Conservation (phyloP, 768 basidiomycete genomes). For the Leccinum boreale region DNA sequence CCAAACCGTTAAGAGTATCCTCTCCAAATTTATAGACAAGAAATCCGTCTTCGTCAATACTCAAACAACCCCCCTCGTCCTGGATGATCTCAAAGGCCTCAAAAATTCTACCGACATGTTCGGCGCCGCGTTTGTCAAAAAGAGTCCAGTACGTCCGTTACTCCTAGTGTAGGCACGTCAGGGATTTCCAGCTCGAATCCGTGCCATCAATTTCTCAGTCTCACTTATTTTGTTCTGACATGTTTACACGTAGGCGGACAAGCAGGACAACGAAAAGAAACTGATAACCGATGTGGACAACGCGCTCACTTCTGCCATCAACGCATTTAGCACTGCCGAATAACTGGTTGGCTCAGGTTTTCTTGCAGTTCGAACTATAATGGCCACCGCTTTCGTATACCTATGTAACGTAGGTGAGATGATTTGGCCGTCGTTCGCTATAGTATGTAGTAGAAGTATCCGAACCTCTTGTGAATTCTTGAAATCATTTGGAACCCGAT, state of each 20-base stretch:
- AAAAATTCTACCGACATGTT: background rate
- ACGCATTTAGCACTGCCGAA: background rate
- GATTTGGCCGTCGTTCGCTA: background rate
- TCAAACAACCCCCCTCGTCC: accelerated
- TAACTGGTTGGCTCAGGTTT: background rate
- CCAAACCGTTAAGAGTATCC: background rate
- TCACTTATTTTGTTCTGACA: background rate
- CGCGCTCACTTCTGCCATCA: background rate
- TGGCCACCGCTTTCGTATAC: background rate
- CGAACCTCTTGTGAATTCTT: background rate
- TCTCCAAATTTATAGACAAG: background rate
- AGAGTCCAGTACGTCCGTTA: conserved; percentile 3
- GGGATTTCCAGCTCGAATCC: background rate
- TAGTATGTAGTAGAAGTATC: too few species aligned
- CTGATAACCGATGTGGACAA: background rate
- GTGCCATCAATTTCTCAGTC: background rate
- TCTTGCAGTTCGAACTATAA: background rate
- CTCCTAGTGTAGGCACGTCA: background rate
- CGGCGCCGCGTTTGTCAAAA: background rate
- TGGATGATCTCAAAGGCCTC: background rate
- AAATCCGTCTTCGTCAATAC: background rate
- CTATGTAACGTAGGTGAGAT: background rate
- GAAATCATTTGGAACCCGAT: too few species aligned
- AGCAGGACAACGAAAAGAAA: background rate
- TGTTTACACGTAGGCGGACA: background rate